A percentile compares a stretch with the other conserved stretches of the same genome.
phyloP scores from a whole-genome alignment of 208 protist genomes.

The Willaertia magna region DNA sequence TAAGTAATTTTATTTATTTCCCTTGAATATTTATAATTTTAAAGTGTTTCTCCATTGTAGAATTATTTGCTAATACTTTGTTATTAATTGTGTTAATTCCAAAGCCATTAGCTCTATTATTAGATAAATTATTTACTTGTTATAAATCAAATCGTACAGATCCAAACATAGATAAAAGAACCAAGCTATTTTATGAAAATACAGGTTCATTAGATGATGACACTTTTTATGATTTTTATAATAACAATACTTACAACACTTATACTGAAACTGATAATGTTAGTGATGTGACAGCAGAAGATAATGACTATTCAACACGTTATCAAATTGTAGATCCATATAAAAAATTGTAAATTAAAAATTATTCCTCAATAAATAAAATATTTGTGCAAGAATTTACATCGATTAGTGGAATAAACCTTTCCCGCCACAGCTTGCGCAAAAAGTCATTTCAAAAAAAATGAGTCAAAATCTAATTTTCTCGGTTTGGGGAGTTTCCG shows the following conservation, averaged over 20 bases:
- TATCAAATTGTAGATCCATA: too few species aligned
- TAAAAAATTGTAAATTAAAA: too few species aligned
- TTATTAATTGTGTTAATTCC: background rate
- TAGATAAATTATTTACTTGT: background rate
- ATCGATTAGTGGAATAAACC: too few species aligned
- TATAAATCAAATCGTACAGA: background rate
- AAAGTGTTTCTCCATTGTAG: background rate
- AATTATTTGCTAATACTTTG: background rate
- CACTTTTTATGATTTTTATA: background rate
- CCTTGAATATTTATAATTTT: background rate
- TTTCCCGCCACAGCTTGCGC: background rate
- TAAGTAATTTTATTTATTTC: background rate
- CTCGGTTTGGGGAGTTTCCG: background rate
- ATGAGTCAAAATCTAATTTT: background rate
- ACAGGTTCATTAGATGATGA: background rate
- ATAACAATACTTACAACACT: too few species aligned
- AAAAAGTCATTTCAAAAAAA: background rate
- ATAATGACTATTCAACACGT: too few species aligned
- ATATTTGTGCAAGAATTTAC: too few species aligned
- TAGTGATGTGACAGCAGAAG: too few species aligned
- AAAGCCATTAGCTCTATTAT: background rate
- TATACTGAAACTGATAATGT: too few species aligned
- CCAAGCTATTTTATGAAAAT: background rate
- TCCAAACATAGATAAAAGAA: background rate
- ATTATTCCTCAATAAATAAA: too few species aligned